These are phyloP conservation scores for Theileria annulata DNA, from an alignment of 169 alveolate species.

Conservation along the genomic window DNA sequence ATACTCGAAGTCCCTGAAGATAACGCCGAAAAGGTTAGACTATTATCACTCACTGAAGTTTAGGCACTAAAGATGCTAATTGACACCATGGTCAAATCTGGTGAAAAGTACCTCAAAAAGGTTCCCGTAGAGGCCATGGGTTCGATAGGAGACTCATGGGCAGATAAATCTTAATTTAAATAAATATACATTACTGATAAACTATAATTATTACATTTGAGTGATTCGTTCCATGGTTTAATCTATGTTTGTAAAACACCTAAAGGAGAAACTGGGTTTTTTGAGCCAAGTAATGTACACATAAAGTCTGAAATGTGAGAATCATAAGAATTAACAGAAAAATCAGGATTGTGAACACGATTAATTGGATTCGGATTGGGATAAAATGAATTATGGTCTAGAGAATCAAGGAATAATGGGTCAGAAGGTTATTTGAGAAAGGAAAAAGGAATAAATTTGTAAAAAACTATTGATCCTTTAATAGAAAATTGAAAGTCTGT, in stretches of 20 bases:
- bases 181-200: constrained; percentile 11
- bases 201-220: not conserved
- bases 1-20: constrained; percentile 79
- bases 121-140: constrained; percentile 86
- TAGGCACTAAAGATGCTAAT: constrained; percentile 68
- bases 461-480: not conserved
- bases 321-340: not conserved
- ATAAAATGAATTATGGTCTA: no score
- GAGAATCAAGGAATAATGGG: not conserved
- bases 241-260: constrained; percentile 26
- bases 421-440: not conserved
- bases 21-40: constrained; percentile 63
- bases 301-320: not conserved
- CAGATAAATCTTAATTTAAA: constrained; percentile 70
- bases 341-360: no score
- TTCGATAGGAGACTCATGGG: constrained; percentile 82
- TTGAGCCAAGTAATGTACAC: not conserved
- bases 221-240: constrained; percentile 31
- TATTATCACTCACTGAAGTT: constrained; percentile 25
- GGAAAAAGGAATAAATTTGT: not conserved
- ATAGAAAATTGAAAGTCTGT: no score
- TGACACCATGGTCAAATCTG: constrained; percentile 80
- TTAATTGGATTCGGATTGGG: no score
- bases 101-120: constrained; percentile 73
- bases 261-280: not conserved